Percentiles rank a stretch among this genome's conserved stretches.
Conservation (phyloP, 768 basidiomycete genomes). For the Clitopilus passeckerianus region DNA sequence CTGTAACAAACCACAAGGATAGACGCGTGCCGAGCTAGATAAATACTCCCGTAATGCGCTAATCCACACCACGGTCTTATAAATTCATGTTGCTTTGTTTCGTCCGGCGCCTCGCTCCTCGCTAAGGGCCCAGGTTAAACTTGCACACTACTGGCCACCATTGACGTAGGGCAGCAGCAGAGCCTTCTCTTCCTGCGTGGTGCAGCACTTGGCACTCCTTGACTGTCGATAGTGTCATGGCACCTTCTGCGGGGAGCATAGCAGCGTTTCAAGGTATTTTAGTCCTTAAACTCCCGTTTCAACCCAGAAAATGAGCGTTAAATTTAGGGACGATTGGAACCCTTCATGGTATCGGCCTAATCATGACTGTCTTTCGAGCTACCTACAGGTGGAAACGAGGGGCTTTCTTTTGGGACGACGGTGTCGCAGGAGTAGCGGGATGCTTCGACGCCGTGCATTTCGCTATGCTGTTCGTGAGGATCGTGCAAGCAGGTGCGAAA, state of each 20-base stretch:
- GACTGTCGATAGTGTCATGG: background rate
- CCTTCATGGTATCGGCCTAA: background rate
- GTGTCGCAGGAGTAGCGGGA: slow-evolving; percentile 8
- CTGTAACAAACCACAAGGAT: too few relatives aligned
- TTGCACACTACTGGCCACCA: too few relatives aligned
- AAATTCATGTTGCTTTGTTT: too few relatives aligned
- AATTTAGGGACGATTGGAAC: background rate
- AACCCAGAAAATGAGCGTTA: background rate
- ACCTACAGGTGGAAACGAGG: background rate
- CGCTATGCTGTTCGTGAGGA: slow-evolving; percentile 3
- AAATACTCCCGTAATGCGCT: too few relatives aligned
- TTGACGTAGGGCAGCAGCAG: too few relatives aligned
- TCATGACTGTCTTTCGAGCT: background rate
- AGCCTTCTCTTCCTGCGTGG: too few relatives aligned
- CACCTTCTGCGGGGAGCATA: background rate
- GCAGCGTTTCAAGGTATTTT: background rate
- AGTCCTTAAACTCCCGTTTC: background rate
- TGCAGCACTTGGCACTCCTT: too few relatives aligned
- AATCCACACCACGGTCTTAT: too few relatives aligned
- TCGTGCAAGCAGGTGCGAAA: slow-evolving; percentile 3
- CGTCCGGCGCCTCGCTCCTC: too few relatives aligned
- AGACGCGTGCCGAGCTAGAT: too few relatives aligned
- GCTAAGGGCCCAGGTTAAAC: too few relatives aligned
- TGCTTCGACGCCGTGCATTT: slow-evolving; percentile 7
- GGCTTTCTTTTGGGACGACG: slow-evolving; percentile 10